Evolutionary conservation across 2,329 filamentous ascomycete species (phyloP).

Genomic region (Penicillium sp.): DNA sequence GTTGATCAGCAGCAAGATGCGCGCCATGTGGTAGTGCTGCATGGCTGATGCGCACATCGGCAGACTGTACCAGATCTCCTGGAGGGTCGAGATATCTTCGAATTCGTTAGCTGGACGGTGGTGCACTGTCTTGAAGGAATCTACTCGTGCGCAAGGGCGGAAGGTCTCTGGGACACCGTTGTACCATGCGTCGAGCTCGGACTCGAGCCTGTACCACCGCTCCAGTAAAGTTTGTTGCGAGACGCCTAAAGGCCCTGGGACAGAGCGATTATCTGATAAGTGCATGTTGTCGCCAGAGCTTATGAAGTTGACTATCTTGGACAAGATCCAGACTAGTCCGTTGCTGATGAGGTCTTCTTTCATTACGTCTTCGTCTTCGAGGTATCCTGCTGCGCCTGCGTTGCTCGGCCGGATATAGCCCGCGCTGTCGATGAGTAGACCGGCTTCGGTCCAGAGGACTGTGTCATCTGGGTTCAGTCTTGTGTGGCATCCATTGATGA

Average conservation of each 20-base stretch:
- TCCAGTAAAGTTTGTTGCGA: conserved; percentile 44
- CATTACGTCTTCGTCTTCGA: conserved; percentile 47
- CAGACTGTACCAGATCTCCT: conserved; percentile 61
- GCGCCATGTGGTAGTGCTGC: conserved; percentile 46
- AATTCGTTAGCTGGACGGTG: conserved; percentile 26
- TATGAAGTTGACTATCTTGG: conserved; percentile 64
- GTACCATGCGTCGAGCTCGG: conserved; percentile 58
- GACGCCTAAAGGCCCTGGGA: conserved; percentile 33
- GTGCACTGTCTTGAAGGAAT: conserved; percentile 31
- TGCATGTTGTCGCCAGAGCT: conserved; percentile 53
- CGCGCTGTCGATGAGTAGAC: conserved; percentile 54
- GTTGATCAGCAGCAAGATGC: conserved; percentile 43
- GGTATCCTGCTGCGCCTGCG: conserved; percentile 31
- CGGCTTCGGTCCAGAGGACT: conserved; percentile 62
- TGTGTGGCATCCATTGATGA: conserved; percentile 58
- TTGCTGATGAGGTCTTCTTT: conserved; percentile 63
- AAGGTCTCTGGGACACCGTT: conserved; percentile 59
- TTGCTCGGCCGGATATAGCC: conserved; percentile 49
- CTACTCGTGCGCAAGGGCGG: conserved; percentile 52
- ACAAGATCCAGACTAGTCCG: conserved; percentile 61
- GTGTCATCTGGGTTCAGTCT: conserved; percentile 60
- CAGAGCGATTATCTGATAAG: conserved; percentile 23
- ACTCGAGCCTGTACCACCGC: conserved; percentile 51
- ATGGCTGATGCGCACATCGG: conserved; percentile 63
- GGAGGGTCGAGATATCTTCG: conserved; percentile 43